Percentiles rank a stretch among this genome's conserved stretches.
Evolutionary conservation across 495 filamentous ascomycete species (phyloP).

Genomic region (Oidiodendron maius): DNA sequence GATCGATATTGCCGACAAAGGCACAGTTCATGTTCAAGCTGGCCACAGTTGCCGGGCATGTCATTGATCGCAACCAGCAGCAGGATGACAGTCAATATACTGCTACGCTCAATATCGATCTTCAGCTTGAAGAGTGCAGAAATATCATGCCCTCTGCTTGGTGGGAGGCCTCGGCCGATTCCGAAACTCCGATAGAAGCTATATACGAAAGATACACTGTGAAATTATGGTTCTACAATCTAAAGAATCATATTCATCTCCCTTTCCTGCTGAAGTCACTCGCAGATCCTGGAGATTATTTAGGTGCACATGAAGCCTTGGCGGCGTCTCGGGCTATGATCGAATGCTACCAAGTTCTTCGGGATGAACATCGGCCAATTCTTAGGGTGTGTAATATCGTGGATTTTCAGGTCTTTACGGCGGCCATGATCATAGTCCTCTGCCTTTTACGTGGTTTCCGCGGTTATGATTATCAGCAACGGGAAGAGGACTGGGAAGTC

Average conservation of each 20-base stretch:
- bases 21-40: slow-evolving; percentile 26
- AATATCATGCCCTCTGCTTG: background rate
- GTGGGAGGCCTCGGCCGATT: slow-evolving; percentile 1
- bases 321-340: slow-evolving; percentile 42
- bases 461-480: slow-evolving; percentile 23
- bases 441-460: slow-evolving; percentile 31
- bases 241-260: slow-evolving; percentile 42
- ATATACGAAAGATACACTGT: background rate
- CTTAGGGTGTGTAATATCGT: slow-evolving; percentile 44
- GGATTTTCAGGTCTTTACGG: slow-evolving; percentile 50
- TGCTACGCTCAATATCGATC: slow-evolving; percentile 39
- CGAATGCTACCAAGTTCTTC: slow-evolving; percentile 35
- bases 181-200: background rate
- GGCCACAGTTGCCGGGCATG: slow-evolving; percentile 38
- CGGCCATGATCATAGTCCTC: slow-evolving; percentile 43
- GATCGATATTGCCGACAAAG: background rate
- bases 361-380: slow-evolving; percentile 22
- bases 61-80: slow-evolving; percentile 46
- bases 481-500: slow-evolving; percentile 38
- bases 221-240: slow-evolving; percentile 36
- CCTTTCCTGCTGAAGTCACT: slow-evolving; percentile 52
- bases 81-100: slow-evolving; percentile 30
- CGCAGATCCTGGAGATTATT: too few relatives aligned
- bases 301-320: too few relatives aligned
- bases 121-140: slow-evolving; percentile 37